Percentiles rank a stretch among this genome's conserved stretches.
Conservation (phyloP, 2,329 filamentous ascomycete species). For the Microdochium bolleyi region DNA sequence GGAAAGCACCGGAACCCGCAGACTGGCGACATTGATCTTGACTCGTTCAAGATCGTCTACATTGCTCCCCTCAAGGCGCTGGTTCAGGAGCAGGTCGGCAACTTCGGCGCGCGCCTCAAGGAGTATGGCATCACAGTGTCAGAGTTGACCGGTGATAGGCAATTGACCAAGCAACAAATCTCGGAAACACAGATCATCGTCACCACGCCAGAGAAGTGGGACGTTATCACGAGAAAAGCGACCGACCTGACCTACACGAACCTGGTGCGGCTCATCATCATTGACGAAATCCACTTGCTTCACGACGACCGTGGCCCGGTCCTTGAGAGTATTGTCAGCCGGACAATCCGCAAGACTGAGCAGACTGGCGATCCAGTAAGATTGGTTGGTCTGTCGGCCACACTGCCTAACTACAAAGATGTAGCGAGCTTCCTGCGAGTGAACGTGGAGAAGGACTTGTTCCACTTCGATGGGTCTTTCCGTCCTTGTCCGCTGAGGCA, state of each 20-base stretch:
- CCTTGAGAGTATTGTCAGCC: constrained; percentile 90
- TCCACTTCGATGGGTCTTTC: constrained; percentile 94
- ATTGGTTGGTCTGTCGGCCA: constrained; percentile 87
- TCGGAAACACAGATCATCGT: constrained; percentile 97
- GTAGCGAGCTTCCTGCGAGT: constrained; percentile 93
- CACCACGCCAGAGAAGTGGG: constrained; percentile 98
- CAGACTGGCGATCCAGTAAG: constrained; percentile 91
- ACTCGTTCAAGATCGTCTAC: constrained; percentile 97
- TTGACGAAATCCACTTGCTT: constrained; percentile 95
- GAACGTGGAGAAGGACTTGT: constrained; percentile 75
- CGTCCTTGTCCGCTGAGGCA: constrained; percentile 90
- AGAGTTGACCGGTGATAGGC: constrained; percentile 95
- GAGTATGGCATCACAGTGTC: constrained; percentile 86
- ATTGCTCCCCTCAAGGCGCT: constrained; percentile 93
- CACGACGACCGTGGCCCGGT: constrained; percentile 97
- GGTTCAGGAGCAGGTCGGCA: constrained; percentile 96
- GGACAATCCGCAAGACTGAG: constrained; percentile 87
- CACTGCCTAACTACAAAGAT: constrained; percentile 91
- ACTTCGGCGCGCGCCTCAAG: constrained; percentile 86
- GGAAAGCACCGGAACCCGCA: constrained; percentile 85
- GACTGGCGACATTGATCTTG: constrained; percentile 90
- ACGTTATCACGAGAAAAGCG: constrained; percentile 96
- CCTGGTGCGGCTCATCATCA: constrained; percentile 90
- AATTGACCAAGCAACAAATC: constrained; percentile 97
- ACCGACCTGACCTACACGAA: constrained; percentile 96